Percentiles rank a stretch among this genome's conserved stretches.
Conservation (phyloP, 1,284 basidiomycete species). For the Leucoagaricus sp. region DNA sequence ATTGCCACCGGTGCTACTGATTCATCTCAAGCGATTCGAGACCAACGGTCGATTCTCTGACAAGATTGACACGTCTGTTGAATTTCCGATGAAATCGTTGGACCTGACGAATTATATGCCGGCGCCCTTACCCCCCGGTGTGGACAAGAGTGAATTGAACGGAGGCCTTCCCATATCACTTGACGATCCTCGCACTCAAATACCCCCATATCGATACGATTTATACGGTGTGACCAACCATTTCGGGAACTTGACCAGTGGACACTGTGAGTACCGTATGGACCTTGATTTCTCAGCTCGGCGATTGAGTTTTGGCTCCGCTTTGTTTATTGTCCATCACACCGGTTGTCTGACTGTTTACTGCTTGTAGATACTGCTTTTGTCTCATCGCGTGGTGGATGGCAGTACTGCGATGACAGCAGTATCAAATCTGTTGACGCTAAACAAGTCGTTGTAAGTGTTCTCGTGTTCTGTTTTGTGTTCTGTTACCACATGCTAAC, state of each 20-base stretch:
- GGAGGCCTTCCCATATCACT: constrained; percentile 41
- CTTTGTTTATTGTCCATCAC: background rate
- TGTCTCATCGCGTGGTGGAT: constrained; percentile 75
- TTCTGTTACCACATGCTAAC: background rate
- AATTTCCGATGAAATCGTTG: constrained; percentile 82
- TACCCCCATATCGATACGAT: constrained; percentile 87
- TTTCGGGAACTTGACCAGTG: constrained; percentile 86
- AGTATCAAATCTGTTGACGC: constrained; percentile 69
- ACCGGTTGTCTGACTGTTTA: background rate
- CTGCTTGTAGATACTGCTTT: constrained; percentile 76
- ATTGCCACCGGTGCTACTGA: constrained; percentile 90
- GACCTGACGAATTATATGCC: constrained; percentile 96
- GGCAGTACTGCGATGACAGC: constrained; percentile 90
- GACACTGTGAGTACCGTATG: constrained; percentile 75
- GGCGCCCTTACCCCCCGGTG: constrained; percentile 67
- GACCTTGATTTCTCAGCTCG: background rate
- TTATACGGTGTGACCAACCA: constrained; percentile 92
- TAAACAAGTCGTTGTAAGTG: constrained; percentile 83
- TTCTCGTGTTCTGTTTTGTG: background rate
- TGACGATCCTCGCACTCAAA: constrained; percentile 78
- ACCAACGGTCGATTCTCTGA: constrained; percentile 93
- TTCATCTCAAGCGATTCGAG: constrained; percentile 96
- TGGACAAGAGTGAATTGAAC: constrained; percentile 47
- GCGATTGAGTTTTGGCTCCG: background rate
- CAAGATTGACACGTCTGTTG: constrained; percentile 89